Percentiles rank a stretch among this genome's conserved stretches.
These are phyloP conservation scores for Neurospora terricola DNA, from an alignment of 495 filamentous ascomycete genomes.

Conservation along the genomic window DNA sequence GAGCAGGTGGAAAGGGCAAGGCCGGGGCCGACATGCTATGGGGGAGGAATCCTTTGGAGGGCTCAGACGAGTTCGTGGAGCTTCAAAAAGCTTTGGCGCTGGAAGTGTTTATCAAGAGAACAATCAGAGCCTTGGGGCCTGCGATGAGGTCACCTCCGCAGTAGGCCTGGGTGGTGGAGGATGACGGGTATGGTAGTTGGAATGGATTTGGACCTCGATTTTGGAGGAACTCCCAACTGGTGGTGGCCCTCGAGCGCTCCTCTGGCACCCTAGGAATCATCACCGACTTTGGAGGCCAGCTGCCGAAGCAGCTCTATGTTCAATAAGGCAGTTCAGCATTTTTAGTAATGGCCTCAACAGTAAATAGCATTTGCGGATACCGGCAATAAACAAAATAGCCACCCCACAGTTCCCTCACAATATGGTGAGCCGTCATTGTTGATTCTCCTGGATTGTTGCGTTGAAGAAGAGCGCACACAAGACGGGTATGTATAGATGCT, in stretches of 20 bases:
- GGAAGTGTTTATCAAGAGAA: not conserved
- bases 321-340: not conserved
- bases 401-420: too few relatives aligned
- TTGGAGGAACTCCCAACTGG: too few relatives aligned
- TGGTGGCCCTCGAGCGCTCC: not conserved
- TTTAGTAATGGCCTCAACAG: not conserved
- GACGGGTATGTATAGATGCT: too few relatives aligned
- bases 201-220: not conserved
- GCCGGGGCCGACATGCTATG: not conserved
- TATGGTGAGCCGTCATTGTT: too few relatives aligned
- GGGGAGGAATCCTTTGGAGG: not conserved
- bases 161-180: not conserved
- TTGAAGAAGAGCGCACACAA: too few relatives aligned
- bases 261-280: not conserved
- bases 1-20: not conserved
- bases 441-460: too few relatives aligned
- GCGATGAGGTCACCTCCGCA: not conserved
- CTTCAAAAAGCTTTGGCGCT: not conserved
- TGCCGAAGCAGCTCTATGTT: not conserved
- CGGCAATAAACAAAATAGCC: not conserved
- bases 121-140: not conserved
- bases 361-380: not conserved
- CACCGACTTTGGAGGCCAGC: not conserved
- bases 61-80: not conserved
- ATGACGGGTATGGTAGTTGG: not conserved